Conservation (phyloP, 129 eudicot genomes). For the Helianthus annuus region DNA sequence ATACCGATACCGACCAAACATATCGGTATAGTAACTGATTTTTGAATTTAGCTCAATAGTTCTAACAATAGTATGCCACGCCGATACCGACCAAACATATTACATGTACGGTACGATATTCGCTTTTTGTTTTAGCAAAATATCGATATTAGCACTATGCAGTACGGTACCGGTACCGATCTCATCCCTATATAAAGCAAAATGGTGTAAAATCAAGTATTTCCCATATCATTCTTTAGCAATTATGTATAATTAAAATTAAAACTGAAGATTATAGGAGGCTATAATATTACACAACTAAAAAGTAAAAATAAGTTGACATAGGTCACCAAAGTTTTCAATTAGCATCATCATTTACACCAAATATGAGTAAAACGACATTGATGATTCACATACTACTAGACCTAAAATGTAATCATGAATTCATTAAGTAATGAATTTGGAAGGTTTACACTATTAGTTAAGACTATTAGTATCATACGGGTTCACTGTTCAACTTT, state of each 20-base stretch:
- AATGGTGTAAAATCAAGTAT: too few species aligned
- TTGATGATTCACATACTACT: neutral
- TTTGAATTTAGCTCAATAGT: too few species aligned
- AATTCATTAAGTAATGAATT: conserved; percentile 7
- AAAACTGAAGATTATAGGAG: neutral
- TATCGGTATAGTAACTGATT: too few species aligned
- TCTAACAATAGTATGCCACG: too few species aligned
- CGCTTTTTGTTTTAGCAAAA: too few species aligned
- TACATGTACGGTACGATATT: too few species aligned
- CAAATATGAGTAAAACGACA: neutral
- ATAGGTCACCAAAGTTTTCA: neutral
- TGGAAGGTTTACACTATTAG: conserved; percentile 28
- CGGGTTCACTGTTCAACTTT: conserved; percentile 41
- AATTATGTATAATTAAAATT: neutral
- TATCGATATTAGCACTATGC: too few species aligned
- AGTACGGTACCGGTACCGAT: too few species aligned
- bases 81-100: too few species aligned
- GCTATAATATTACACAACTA: neutral
- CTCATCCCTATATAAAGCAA: too few species aligned
- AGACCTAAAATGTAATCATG: neutral
- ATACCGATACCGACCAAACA: too few species aligned
- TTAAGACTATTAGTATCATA: conserved; percentile 33
- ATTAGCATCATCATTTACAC: conserved; percentile 3
- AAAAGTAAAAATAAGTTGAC: neutral
- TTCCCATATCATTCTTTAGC: too few species aligned